Evolutionary conservation across 2,329 filamentous ascomycete species (phyloP), one percentile per base, ranked within the genome.

Genomic region (Phialocephala sp.): DNA sequence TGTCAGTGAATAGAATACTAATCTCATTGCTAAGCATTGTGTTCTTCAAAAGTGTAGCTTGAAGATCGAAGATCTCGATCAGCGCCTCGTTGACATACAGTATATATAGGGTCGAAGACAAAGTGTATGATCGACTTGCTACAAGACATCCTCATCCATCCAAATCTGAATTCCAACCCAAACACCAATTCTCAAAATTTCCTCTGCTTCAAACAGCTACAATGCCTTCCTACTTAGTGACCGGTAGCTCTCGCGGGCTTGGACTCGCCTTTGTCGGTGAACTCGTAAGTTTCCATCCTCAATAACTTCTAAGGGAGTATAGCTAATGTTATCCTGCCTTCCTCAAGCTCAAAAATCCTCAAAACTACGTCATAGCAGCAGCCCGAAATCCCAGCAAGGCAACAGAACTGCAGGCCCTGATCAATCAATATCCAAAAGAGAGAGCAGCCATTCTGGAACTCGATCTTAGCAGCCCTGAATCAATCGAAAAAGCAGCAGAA

Each of bases 201-300:
- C 6, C 15, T 18, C 6, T n/a, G n/a, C 15, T 3, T 18, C n/a
- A 15, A 43, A 43, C n/a, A 43, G 41, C 41, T 43, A 18, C 59
- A 36, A 69, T 69, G 67, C 62, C 62, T 60, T 69, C 65, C 24
- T 69, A 69, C 24, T 37, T 69, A 14, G 59, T 74, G 27, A 73
- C 72, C 4, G 71, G 72, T 39, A 65, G 66, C 32, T 69, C 67
- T 47, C 70, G 71, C 5, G 72, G 72, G 22, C 68, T 74, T 15
- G 72, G 72, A 15, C 67, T 71, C 4, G 71, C 60, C 35, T 72
- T 72, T 36, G 61, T 64, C 22, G 54, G 60, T n/a, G 69, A 73
- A 20, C 69, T 74, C 41, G 68, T 67, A n/a, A 60, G 60, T 52
- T 60, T 52, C 20, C 14, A 36, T 12, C 37, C 60, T 35, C 20